phyloP scores from a whole-genome alignment of 495 filamentous ascomycete genomes.

The Penicillium argentinense region DNA sequence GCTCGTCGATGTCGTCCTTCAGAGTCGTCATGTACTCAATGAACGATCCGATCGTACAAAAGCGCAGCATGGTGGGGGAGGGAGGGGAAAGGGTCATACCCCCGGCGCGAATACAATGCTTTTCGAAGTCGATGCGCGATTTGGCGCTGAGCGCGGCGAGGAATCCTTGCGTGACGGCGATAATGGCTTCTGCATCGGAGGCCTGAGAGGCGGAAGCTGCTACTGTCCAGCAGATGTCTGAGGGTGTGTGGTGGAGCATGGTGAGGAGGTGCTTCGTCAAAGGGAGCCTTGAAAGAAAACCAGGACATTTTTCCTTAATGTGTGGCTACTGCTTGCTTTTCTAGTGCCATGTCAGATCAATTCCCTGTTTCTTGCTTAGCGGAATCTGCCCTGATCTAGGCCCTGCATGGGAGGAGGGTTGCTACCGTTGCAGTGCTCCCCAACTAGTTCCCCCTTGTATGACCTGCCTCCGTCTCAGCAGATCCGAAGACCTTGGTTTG shows the following conservation, averaged over 20 bases:
- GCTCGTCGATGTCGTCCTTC: slow-evolving; percentile 36
- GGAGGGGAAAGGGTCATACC: slow-evolving; percentile 42
- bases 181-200: slow-evolving; percentile 26
- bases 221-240: slow-evolving; percentile 26
- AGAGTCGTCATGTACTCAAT: slow-evolving; percentile 35
- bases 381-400: neutral
- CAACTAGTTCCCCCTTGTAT: slow-evolving; percentile 9
- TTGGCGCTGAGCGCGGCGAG: slow-evolving; percentile 33
- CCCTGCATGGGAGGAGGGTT: neutral
- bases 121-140: slow-evolving; percentile 35
- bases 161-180: slow-evolving; percentile 34
- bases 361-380: neutral
- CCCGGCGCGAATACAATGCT: slow-evolving; percentile 37
- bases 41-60: slow-evolving; percentile 41
- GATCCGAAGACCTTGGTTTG: slow-evolving; percentile 3
- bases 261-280: neutral
- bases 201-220: slow-evolving; percentile 1
- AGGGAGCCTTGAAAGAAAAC: neutral
- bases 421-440: slow-evolving; percentile 21
- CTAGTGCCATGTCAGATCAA: too few species aligned
- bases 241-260: neutral
- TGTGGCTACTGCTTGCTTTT: too few species aligned
- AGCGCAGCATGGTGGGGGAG: slow-evolving; percentile 30
- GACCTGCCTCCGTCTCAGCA: slow-evolving; percentile 3
- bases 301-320: too few species aligned